Conservation (phyloP, 2,329 filamentous ascomycete species). For the Aspergillus arachidicola region DNA sequence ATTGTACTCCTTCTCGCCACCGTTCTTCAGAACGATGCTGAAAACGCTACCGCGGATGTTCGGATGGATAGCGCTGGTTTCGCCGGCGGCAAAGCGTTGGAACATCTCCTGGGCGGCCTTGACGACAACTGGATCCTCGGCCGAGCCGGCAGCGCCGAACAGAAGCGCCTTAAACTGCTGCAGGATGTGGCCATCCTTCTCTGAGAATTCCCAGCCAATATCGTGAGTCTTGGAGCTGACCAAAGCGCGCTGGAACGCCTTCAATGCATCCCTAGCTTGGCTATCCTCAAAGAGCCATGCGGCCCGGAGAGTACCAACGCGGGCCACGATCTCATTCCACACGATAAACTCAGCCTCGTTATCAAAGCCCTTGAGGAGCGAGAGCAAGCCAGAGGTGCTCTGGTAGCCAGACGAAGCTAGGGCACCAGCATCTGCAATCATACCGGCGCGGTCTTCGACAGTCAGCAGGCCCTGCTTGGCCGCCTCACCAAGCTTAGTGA, state of each 20-base stretch:
- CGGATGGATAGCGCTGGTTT: conserved; percentile 81
- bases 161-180: conserved; percentile 94
- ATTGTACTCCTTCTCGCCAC: conserved; percentile 85
- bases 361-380: conserved; percentile 80
- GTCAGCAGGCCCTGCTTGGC: conserved; percentile 78
- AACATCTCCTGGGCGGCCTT: conserved; percentile 89
- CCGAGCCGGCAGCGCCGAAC: conserved; percentile 79
- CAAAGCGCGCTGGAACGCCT: conserved; percentile 79
- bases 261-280: conserved; percentile 70
- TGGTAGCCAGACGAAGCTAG: conserved; percentile 89
- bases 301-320: conserved; percentile 74
- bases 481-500: conserved; percentile 84
- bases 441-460: conserved; percentile 89
- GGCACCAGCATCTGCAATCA: conserved; percentile 91
- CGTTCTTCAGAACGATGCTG: conserved; percentile 78
- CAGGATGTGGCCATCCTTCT: conserved; percentile 82
- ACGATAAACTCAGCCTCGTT: conserved; percentile 86
- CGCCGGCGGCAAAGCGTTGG: conserved; percentile 76
- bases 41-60: conserved; percentile 89
- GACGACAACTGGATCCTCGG: conserved; percentile 77
- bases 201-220: conserved; percentile 84
- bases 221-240: conserved; percentile 79
- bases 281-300: conserved; percentile 89
- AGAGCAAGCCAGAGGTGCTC: conserved; percentile 86
- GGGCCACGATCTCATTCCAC: conserved; percentile 87